Evolutionary conservation across 345 rosid genomes (phyloP), one percentile per base, ranked within the genome.

Genomic region (Eucalyptus marginata): DNA sequence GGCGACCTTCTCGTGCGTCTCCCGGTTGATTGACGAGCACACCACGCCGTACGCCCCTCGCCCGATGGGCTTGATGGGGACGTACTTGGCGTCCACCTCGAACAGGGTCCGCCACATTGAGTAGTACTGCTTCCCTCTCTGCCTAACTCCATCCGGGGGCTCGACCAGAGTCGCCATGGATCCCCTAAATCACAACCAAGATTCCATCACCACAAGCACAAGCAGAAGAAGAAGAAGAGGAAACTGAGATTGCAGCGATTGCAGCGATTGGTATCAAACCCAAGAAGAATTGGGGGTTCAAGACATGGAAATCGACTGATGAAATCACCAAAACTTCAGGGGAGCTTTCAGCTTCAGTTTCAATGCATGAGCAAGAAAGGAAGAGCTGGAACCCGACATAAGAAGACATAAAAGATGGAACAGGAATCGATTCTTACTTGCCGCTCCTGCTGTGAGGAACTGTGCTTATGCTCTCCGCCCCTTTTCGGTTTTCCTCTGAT

Each of bases 31-130:
- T 2, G 99, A 95, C 40, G 99, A 95, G 88, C 99, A 97, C 18
- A 97, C 98, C 54, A 97, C 93, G 56, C 99, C 99, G 31, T 96
- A 95, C 71, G 99, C 96, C 88, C 99, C 99, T 91, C 94, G 93
- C 29, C 99, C 99, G 40, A 97, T 96, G 3, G 97, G 99, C 91
- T 96, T 95, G 89, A 96, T 95, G 2, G 99, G 99, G 36, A 95
- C 94, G 83, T 97, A 96, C 93, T 96, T 95, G 12, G 94, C 92
- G 84, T 97, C 99, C 44, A 96, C 94, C 93, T 97, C 99, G 86
- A 97, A 97, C 91, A 97, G 91, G 10, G 96, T 95, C 87, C 95
- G 94, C 98, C 98, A 94, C 95, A 97, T 93, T 5, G 96, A 91
- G 91, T 93, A 97, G 90, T 95, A 94, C 91, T 96, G 97, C 93